Percentiles rank a stretch among this genome's conserved stretches.
These are phyloP conservation scores for Candida pseudocylindracea DNA, from an alignment of 1,139 yeast genomes.

Conservation along the genomic window DNA sequence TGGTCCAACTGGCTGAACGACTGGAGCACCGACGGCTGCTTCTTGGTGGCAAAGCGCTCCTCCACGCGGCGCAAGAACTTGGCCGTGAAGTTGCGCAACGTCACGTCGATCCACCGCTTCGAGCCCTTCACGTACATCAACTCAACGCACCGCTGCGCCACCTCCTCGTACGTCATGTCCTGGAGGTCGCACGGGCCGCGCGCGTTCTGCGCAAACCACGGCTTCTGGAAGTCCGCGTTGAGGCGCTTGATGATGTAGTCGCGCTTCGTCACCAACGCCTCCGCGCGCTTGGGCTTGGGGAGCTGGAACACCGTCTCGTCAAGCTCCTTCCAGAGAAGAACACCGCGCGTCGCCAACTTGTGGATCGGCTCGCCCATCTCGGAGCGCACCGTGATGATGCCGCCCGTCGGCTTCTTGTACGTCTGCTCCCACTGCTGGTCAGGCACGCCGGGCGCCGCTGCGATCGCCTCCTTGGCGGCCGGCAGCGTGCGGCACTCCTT, in stretches of 20 bases:
- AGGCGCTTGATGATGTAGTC: slow-evolving; percentile 68
- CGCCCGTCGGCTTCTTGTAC: slow-evolving; percentile 91
- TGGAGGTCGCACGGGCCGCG: slow-evolving; percentile 74
- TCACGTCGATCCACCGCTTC: slow-evolving; percentile 68
- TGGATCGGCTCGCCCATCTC: slow-evolving; percentile 99
- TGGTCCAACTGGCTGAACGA: slow-evolving; percentile 41
- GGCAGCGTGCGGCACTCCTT: slow-evolving; percentile 89
- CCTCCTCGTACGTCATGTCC: slow-evolving; percentile 91
- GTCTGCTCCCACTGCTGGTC: slow-evolving; percentile 86
- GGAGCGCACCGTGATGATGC: slow-evolving; percentile 83
- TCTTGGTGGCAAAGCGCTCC: slow-evolving; percentile 65
- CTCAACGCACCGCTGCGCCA: slow-evolving; percentile 71
- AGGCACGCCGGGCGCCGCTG: slow-evolving; percentile 72
- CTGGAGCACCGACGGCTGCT: slow-evolving; percentile 47
- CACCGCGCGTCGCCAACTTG: slow-evolving; percentile 97
- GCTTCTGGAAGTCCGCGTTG: slow-evolving; percentile 91
- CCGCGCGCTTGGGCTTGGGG: slow-evolving; percentile 77
- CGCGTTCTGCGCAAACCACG: slow-evolving; percentile 78
- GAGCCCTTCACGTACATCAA: slow-evolving; percentile 70
- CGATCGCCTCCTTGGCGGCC: slow-evolving; percentile 85
- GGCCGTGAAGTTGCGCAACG: slow-evolving; percentile 76
- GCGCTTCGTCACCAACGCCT: slow-evolving; percentile 63
- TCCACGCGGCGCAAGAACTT: slow-evolving; percentile 82
- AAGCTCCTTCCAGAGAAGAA: slow-evolving; percentile 86
- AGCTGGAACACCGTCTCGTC: slow-evolving; percentile 82